Evolutionary conservation across 2,329 filamentous ascomycete species (phyloP), one percentile per base, ranked within the genome.

Genomic region (Graphium sp.): DNA sequence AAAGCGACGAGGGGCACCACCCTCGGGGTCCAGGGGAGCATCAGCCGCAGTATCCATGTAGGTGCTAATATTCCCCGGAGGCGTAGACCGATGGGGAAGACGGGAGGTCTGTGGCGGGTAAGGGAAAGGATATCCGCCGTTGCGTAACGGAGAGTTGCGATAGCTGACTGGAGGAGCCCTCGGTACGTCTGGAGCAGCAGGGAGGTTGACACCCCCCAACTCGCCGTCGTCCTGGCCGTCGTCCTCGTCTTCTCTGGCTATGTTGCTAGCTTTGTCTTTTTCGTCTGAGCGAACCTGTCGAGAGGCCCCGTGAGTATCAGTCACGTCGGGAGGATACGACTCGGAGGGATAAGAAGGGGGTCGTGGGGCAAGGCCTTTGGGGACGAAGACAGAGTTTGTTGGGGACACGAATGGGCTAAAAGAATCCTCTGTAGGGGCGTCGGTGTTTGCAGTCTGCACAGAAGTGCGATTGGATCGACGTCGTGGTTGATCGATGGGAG

Each of bases 101-200:
- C 22, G 15, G 12, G 22, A n/a, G 22, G 8, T 24, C 22, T 24
- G 15, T 18, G 8, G 26, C 8, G 18, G 15, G 17, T 28, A 16
- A 11, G 18, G 14, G 12, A 18, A 18, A 18, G 26, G 17, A 13
- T 6, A 18, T 11, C 10, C 14, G 22, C 6, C 6, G 22, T 7
- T n/a, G n/a, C n/a, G n/a, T 15, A 15, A 12, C 38, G 58, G 53
- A 7, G 63, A 58, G 19, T 60, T 54, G 35, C 54, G 61, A 46
- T 69, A 73, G 43, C 64, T 70, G 20, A 60, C 41, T 5, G 74
- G 69, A 22, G 68, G 68, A 7, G 56, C 61, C 40, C 59, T 60
- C 31, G 74, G 68, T 17, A 61, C 65, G 38, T 79, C 74, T 37
- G 74, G 68, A 19, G 65, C 69, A 28, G 58, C 53, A 12, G 68